Evolutionary conservation across 2,329 filamentous ascomycete species (phyloP).

Genomic region (Purpureocillium takamizusanense): DNA sequence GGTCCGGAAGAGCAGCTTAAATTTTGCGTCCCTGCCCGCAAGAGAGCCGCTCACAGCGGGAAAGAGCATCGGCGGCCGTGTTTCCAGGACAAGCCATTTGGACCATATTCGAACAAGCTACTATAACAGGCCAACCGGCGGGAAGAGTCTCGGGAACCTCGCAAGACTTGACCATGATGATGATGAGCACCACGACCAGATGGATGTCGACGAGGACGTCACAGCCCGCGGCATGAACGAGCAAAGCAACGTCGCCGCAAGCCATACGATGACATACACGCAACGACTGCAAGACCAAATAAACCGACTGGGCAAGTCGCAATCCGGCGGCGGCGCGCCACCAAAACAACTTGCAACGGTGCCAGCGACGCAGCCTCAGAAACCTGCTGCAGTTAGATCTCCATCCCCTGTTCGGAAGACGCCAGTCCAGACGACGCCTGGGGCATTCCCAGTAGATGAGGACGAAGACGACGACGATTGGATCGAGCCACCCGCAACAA

Average conservation of each 20-base stretch:
- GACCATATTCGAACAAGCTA: slow-evolving; percentile 67
- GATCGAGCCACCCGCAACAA: slow-evolving; percentile 44
- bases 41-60: slow-evolving; percentile 78
- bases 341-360: slow-evolving; percentile 33
- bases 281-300: slow-evolving; percentile 91
- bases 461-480: slow-evolving; percentile 48
- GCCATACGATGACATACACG: slow-evolving; percentile 83
- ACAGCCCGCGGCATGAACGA: slow-evolving; percentile 26
- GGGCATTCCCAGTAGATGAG: slow-evolving; percentile 48
- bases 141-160: slow-evolving; percentile 56
- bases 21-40: slow-evolving; percentile 86
- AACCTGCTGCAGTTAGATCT: slow-evolving; percentile 16
- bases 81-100: slow-evolving; percentile 69
- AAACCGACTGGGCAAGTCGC: slow-evolving; percentile 56
- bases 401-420: slow-evolving; percentile 17
- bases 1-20: slow-evolving; percentile 88
- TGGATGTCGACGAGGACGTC: slow-evolving; percentile 39
- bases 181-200: slow-evolving; percentile 40
- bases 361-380: slow-evolving; percentile 26
- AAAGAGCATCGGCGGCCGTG: slow-evolving; percentile 67
- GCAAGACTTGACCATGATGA: slow-evolving; percentile 33
- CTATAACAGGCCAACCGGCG: slow-evolving; percentile 63
- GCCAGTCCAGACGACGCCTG: slow-evolving; percentile 39
- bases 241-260: slow-evolving; percentile 29
- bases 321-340: slow-evolving; percentile 35